Evolutionary conservation across 768 basidiomycete species (phyloP).

Genomic region (Boletus subparvulus): DNA sequence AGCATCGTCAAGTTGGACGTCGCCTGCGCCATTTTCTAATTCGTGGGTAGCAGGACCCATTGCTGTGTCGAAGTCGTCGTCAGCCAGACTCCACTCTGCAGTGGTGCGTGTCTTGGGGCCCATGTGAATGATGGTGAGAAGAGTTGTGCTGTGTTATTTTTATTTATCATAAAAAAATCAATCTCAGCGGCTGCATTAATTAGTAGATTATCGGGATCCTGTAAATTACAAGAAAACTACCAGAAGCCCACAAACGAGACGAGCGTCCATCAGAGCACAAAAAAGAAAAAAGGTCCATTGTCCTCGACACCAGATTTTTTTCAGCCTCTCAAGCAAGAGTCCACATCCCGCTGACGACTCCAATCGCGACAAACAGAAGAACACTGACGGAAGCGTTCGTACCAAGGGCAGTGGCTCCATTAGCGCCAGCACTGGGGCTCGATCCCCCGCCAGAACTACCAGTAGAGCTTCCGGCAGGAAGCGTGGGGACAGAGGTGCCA

Average conservation of each 20-base stretch:
- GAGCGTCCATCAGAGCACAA: not conserved
- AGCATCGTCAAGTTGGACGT: slow-evolving; percentile 32
- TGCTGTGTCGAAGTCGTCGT: slow-evolving; percentile 45
- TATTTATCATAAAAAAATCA: not conserved
- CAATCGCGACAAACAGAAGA: slow-evolving; percentile 34
- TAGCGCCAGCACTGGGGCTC: slow-evolving; percentile 19
- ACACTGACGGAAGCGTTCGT: slow-evolving; percentile 41
- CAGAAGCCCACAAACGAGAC: not conserved
- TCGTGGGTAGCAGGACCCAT: slow-evolving; percentile 48
- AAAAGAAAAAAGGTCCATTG: slow-evolving; percentile 6
- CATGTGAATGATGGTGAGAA: slow-evolving; percentile 8
- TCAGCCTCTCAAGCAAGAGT: slow-evolving; percentile 33
- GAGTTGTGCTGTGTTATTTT: not conserved
- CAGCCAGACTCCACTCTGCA: slow-evolving; percentile 46
- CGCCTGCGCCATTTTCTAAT: slow-evolving; percentile 47
- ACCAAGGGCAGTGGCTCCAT: slow-evolving; percentile 24
- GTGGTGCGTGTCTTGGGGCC: slow-evolving; percentile 23
- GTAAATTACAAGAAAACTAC: slow-evolving; percentile 3
- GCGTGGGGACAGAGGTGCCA: slow-evolving; percentile 62
- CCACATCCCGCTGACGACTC: slow-evolving; percentile 44
- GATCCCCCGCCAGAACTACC: slow-evolving; percentile 23
- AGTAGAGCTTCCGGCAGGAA: slow-evolving; percentile 35
- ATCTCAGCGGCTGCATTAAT: slow-evolving; percentile 3
- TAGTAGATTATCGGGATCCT: not conserved
- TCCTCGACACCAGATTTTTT: not conserved